phyloP scores from a whole-genome alignment of 2,329 filamentous ascomycete genomes.

The Arthrinium phaeospermum region DNA sequence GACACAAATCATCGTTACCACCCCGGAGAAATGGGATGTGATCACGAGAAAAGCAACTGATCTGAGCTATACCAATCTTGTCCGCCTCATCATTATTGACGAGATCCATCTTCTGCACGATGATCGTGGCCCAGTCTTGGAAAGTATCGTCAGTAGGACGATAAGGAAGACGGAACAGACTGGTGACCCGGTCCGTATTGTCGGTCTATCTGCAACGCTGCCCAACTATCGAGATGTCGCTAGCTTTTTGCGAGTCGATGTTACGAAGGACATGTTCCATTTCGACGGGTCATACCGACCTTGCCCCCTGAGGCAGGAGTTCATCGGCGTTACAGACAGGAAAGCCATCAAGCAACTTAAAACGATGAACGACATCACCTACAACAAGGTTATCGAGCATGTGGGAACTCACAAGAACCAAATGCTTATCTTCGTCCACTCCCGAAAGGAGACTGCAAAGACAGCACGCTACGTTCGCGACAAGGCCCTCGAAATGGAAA shows the following conservation, averaged over 20 bases:
- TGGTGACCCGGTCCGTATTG: conserved; percentile 86
- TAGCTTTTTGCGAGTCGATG: conserved; percentile 90
- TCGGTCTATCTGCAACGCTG: conserved; percentile 92
- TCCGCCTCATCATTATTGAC: conserved; percentile 93
- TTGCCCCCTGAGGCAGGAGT: conserved; percentile 94
- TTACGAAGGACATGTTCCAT: conserved; percentile 86
- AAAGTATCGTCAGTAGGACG: conserved; percentile 94
- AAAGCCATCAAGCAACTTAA: conserved; percentile 99
- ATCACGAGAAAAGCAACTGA: conserved; percentile 98
- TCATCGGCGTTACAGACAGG: conserved; percentile 95
- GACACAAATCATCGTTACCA: conserved; percentile 97
- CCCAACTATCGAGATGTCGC: conserved; percentile 97
- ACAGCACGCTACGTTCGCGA: conserved; percentile 95
- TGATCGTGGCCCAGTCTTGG: conserved; percentile 92
- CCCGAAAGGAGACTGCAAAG: conserved; percentile 96
- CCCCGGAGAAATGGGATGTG: conserved; percentile 98
- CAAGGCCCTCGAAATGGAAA: conserved; percentile 95
- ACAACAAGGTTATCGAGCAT: conserved; percentile 96
- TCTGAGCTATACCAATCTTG: conserved; percentile 95
- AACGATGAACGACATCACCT: conserved; percentile 99
- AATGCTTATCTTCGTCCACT: conserved; percentile 99
- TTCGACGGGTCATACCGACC: conserved; percentile 95
- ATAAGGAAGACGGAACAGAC: conserved; percentile 94
- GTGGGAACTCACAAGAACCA: conserved; percentile 92
- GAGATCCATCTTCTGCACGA: conserved; percentile 98